These are phyloP conservation scores for Lichtheimia hyalospora DNA, from an alignment of 371 early-diverging fungal species.

Conservation along the genomic window DNA sequence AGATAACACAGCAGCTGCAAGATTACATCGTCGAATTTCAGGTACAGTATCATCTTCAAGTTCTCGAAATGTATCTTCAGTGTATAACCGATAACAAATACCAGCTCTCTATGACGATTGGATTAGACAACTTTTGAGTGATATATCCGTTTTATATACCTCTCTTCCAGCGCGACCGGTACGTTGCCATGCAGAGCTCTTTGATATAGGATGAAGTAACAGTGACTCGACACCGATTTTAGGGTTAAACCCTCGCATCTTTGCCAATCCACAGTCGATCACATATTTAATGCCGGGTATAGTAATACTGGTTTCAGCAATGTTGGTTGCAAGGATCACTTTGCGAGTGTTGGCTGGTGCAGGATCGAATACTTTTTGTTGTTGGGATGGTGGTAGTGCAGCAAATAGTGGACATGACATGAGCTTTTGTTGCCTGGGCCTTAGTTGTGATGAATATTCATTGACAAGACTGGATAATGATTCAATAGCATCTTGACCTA, in stretches of 20 bases:
- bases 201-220: constrained; percentile 85
- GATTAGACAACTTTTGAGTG: neutral
- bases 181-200: constrained; percentile 95
- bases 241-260: constrained; percentile 96
- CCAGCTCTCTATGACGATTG: constrained; percentile 33
- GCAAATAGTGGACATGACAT: constrained; percentile 87
- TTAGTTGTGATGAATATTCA: constrained; percentile 56
- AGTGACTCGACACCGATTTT: constrained; percentile 91
- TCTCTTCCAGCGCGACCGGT: constrained; percentile 97
- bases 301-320: constrained; percentile 98
- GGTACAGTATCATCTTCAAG: constrained; percentile 88
- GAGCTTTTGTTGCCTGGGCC: constrained; percentile 38
- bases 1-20: constrained; percentile 83
- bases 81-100: constrained; percentile 91
- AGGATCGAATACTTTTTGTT: constrained; percentile 89
- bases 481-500: constrained; percentile 87
- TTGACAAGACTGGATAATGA: constrained; percentile 76
- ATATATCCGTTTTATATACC: constrained; percentile 39
- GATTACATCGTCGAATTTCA: constrained; percentile 92
- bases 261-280: constrained; percentile 96
- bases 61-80: constrained; percentile 77
- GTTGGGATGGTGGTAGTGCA: constrained; percentile 88
- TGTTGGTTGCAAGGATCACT: constrained; percentile 95
- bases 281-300: constrained; percentile 98
- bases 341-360: constrained; percentile 89